phyloP scores from a whole-genome alignment of 129 eudicot genomes.

The Heracleum sosnowskyi region DNA sequence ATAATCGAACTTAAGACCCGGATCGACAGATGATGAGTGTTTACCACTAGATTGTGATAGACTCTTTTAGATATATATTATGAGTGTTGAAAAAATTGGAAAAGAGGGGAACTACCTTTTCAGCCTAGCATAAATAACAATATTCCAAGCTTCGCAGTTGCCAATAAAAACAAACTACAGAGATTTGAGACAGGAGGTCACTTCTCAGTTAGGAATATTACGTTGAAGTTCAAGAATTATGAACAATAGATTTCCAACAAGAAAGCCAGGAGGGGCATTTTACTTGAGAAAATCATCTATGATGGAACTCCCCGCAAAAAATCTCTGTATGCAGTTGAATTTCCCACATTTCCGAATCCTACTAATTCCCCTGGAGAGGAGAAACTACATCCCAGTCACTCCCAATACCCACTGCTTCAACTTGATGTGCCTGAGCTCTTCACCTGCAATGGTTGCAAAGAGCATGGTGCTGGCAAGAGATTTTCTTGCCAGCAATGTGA shows the following conservation, averaged over 20 bases:
- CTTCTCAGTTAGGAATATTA: slow-evolving; percentile 2
- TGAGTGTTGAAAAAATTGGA: neutral
- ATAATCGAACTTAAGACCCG: too few species aligned
- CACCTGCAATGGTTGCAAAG: slow-evolving; percentile 83
- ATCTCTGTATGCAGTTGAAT: slow-evolving; percentile 27
- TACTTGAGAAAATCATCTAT: neutral
- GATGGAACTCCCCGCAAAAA: slow-evolving; percentile 15
- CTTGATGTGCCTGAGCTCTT: slow-evolving; percentile 35
- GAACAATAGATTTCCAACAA: slow-evolving; percentile 8
- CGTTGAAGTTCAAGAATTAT: neutral
- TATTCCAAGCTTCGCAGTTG: slow-evolving; percentile 3
- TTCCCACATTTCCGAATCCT: slow-evolving; percentile 47
- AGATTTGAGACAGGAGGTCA: neutral
- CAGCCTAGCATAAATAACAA: slow-evolving; percentile 7
- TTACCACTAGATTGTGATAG: too few species aligned
- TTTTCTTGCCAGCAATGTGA: slow-evolving; percentile 60
- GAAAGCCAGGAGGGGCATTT: slow-evolving; percentile 3
- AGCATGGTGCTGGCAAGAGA: slow-evolving; percentile 69
- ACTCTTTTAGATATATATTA: neutral
- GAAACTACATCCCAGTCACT: slow-evolving; percentile 47
- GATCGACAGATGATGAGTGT: too few species aligned
- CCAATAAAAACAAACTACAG: neutral
- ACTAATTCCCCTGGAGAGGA: slow-evolving; percentile 23
- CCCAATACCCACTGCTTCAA: slow-evolving; percentile 52
- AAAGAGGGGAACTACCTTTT: neutral